A percentile compares a stretch with the other conserved stretches of the same genome.
These are phyloP conservation scores for Kalanchoe fedtschenkoi DNA, from an alignment of 164 flowering plant species.

Conservation along the genomic window DNA sequence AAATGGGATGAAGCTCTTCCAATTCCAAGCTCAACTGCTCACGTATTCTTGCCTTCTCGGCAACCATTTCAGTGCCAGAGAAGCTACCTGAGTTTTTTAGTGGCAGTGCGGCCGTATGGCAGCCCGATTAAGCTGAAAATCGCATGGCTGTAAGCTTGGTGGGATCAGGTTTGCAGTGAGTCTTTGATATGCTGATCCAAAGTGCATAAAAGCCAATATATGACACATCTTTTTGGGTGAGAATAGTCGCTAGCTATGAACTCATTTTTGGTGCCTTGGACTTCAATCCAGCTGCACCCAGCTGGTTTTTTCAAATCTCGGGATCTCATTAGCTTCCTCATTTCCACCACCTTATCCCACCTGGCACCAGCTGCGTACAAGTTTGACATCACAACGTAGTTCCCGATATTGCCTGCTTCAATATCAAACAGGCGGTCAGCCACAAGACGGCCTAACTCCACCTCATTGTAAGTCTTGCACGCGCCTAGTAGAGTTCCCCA, in stretches of 20 bases:
- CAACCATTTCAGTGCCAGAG: too few relatives aligned
- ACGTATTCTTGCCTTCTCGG: too few relatives aligned
- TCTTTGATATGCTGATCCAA: constrained; percentile 41
- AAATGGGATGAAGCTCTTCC: too few relatives aligned
- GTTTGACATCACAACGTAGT: constrained; percentile 64
- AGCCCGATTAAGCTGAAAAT: too few relatives aligned
- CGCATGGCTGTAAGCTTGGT: too few relatives aligned
- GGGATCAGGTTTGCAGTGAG: constrained; percentile 7
- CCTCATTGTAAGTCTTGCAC: constrained; percentile 52
- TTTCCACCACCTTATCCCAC: constrained; percentile 72
- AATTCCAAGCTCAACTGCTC: too few relatives aligned
- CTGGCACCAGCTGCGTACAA: constrained; percentile 61
- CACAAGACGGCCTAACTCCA: constrained; percentile 47
- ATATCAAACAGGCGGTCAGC: constrained; percentile 44
- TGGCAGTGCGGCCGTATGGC: too few relatives aligned
- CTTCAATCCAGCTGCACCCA: constrained; percentile 87
- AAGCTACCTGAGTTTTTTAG: too few relatives aligned
- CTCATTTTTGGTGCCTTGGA: constrained; percentile 32
- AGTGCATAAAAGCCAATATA: constrained; percentile 23
- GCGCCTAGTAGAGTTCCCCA: constrained; percentile 78
- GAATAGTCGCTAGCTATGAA: constrained; percentile 61
- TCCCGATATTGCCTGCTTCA: constrained; percentile 51
- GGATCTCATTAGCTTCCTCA: constrained; percentile 53
- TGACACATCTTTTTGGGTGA: constrained; percentile 39
- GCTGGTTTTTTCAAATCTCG: constrained; percentile 60